Evolutionary conservation across 2,329 filamentous ascomycete genomes (phyloP), one percentile per base, ranked within the genome.

Genomic region (Lachnellula hyalina): DNA sequence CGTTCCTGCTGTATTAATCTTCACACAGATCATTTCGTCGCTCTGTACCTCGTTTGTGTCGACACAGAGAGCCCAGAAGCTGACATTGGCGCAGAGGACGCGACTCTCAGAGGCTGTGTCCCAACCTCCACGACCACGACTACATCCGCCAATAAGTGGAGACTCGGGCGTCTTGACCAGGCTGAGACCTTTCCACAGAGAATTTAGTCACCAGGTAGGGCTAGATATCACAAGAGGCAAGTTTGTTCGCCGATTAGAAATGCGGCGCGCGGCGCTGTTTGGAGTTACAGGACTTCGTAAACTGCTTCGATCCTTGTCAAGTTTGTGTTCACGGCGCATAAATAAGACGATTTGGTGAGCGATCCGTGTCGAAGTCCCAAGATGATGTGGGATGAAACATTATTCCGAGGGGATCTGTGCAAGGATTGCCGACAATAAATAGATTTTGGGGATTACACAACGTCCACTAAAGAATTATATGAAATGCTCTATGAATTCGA

Each of bases 381-480:
- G 48, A 53, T 53, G 54, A 56, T 57, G 60, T 57, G 52, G 58
- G 52, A 55, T 56, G 65, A 67, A 66, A 67, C 65, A 62, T 62
- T 54, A 32, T 59, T 63, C 62, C 63, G 60, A 64, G 52, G 36
- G 56, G 60, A 64, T 63, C 57, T 52, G 41, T 36, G 40, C 41
- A 45, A 34, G 49, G 49, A 49, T 48, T 49, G n/a, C 19, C 9
- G 47, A 58, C 55, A 49, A 54, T 44, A 59, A 32, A 61, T 63
- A 63, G 56, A 59, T 46, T 9, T 47, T 49, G 49, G 49, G 17
- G 46, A 56, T 54, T 50, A 36, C 50, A 36, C 48, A 34, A 52
- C 47, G 19, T 50, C 35, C 35, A 52, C 28, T n/a, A 38, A 46
- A 49, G 23, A 47, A 40, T 40, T 40, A 3, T 40, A 17, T 17